phyloP scores from a whole-genome alignment of 176 grass and related monocot species.

The Oropetium thomaeum region DNA sequence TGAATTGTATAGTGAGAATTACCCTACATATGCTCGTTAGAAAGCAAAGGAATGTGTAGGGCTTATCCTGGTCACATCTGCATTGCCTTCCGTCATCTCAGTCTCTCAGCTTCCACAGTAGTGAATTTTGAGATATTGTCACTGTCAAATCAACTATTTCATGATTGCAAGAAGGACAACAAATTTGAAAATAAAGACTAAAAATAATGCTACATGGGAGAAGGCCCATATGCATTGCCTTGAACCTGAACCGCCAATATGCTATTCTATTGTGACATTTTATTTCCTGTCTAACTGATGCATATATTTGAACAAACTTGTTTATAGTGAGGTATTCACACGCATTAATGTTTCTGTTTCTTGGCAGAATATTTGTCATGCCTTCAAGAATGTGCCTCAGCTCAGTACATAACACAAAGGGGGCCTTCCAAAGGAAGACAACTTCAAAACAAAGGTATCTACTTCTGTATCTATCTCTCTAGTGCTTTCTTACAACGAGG shows the following conservation, averaged over 20 bases:
- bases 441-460: slow-evolving; percentile 49
- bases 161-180: not conserved
- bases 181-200: not conserved
- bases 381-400: slow-evolving; percentile 81
- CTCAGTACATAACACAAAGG: slow-evolving; percentile 62
- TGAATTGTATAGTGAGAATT: not conserved
- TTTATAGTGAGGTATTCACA: not conserved
- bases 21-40: not conserved
- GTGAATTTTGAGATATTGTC: not conserved
- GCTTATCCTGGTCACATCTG: not conserved
- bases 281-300: too few species aligned
- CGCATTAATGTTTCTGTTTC: not conserved
- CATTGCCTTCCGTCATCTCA: not conserved
- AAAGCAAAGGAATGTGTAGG: not conserved
- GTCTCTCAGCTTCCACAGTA: not conserved
- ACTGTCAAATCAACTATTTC: not conserved
- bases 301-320: not conserved
- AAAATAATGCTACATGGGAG: not conserved
- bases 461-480: not conserved
- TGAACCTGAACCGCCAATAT: not conserved
- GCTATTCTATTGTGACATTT: not conserved
- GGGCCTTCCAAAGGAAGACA: slow-evolving; percentile 45
- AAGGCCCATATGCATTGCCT: slow-evolving; percentile 7
- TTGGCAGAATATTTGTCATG: slow-evolving; percentile 69
- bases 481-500: not conserved